Conservation (phyloP, 805 yeast genomes). For the Metschnikowia gelsemii region DNA sequence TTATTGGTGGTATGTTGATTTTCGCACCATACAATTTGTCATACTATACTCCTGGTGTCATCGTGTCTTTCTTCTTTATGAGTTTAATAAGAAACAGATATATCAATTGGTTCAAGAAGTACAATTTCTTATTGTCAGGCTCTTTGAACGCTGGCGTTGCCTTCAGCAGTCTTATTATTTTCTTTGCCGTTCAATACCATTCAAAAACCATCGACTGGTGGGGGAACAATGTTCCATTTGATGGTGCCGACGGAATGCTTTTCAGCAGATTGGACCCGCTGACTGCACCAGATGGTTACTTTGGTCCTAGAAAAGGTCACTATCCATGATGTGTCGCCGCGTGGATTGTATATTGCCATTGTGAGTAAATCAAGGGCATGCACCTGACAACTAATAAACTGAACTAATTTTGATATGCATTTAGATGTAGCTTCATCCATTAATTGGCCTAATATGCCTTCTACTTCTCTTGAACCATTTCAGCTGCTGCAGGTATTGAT, state of each 20-base stretch:
- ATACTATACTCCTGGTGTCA: constrained; percentile 43
- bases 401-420: too few species aligned
- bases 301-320: constrained; percentile 24
- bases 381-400: not conserved
- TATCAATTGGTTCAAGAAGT: constrained; percentile 46
- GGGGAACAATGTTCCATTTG: constrained; percentile 51
- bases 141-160: constrained; percentile 47
- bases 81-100: constrained; percentile 39
- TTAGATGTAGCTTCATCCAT: too few species aligned
- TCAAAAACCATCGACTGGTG: constrained; percentile 51
- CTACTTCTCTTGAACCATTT: too few species aligned
- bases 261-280: constrained; percentile 5
- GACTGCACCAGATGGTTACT: constrained; percentile 24
- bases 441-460: too few species aligned
- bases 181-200: constrained; percentile 30
- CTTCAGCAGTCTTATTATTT: constrained; percentile 38
- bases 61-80: constrained; percentile 32
- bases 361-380: not conserved
- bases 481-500: too few species aligned
- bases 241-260: constrained; percentile 36
- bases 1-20: constrained; percentile 52
- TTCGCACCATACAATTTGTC: constrained; percentile 74
- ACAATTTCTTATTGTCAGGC: constrained; percentile 45
- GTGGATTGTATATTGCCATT: not conserved
- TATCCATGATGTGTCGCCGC: constrained; percentile 12